Conservation (phyloP, 78 protist genomes). For the Emiliania huxleyi region DNA sequence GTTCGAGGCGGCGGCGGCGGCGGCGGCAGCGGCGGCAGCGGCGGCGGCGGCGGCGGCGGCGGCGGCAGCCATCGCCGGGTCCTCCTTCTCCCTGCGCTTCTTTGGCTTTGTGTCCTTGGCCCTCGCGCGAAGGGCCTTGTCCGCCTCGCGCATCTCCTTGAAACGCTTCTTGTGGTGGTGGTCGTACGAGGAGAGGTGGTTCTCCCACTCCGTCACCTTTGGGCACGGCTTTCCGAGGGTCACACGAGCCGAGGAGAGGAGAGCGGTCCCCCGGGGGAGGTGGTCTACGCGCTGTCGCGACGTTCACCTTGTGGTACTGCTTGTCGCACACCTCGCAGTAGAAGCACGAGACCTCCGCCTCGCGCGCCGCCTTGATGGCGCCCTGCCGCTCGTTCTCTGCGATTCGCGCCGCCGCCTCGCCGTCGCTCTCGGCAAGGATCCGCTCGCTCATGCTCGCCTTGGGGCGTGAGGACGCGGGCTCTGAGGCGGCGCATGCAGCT, state of each 20-base stretch:
- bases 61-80: too few species aligned
- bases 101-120: too few species aligned
- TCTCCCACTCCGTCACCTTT: slow-evolving; percentile 8
- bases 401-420: neutral
- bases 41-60: too few species aligned
- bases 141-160: slow-evolving; percentile 18
- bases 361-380: neutral
- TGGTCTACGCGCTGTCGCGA: too few species aligned
- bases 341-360: neutral
- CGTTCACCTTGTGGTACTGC: slow-evolving; percentile 23
- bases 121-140: too few species aligned
- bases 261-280: too few species aligned
- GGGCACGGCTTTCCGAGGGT: too few species aligned
- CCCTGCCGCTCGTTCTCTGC: neutral
- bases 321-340: slow-evolving; percentile 45
- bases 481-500: neutral
- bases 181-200: slow-evolving; percentile 60
- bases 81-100: too few species aligned
- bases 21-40: too few species aligned
- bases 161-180: slow-evolving; percentile 71
- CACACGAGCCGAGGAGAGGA: too few species aligned
- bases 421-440: neutral
- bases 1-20: too few species aligned
- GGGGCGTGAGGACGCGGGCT: neutral
- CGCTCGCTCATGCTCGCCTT: neutral